These are phyloP conservation scores for Irpex sp. DNA, from an alignment of 1,284 basidiomycete species.

Conservation along the genomic window DNA sequence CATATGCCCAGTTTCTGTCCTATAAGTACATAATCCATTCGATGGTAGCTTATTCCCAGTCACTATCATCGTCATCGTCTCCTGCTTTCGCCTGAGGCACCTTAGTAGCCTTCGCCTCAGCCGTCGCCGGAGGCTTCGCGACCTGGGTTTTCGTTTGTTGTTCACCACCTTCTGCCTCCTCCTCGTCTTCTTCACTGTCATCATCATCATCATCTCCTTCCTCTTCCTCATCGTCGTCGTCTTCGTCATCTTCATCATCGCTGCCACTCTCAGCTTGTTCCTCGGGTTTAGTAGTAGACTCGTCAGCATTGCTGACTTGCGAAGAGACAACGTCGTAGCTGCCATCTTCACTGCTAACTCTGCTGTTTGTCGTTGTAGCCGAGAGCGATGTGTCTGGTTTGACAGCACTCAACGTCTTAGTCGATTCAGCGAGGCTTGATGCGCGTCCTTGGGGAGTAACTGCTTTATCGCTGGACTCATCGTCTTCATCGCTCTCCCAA, in stretches of 20 bases:
- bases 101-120: neutral
- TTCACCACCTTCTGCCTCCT: slow-evolving; percentile 9
- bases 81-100: slow-evolving; percentile 26
- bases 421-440: neutral
- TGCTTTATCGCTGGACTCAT: slow-evolving; percentile 36
- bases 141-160: slow-evolving; percentile 10
- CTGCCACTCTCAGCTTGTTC: slow-evolving; percentile 22
- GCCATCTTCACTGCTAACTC: slow-evolving; percentile 51
- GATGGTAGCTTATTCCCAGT: slow-evolving; percentile 52
- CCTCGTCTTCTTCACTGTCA: slow-evolving; percentile 11
- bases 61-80: slow-evolving; percentile 44
- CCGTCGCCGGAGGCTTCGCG: neutral
- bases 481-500: slow-evolving; percentile 72
- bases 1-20: neutral
- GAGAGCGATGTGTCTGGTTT: slow-evolving; percentile 26
- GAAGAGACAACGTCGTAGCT: slow-evolving; percentile 72
- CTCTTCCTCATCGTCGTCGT: slow-evolving; percentile 9
- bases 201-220: slow-evolving; percentile 8
- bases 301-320: slow-evolving; percentile 27
- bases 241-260: slow-evolving; percentile 11
- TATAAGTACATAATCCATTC: neutral
- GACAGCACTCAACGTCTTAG: slow-evolving; percentile 5
- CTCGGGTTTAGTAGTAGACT: slow-evolving; percentile 11
- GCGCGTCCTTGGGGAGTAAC: slow-evolving; percentile 1
- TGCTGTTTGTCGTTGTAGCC: slow-evolving; percentile 39